These are phyloP conservation scores for Tricholoma flavovirens DNA, from an alignment of 768 basidiomycete species.

Conservation along the genomic window DNA sequence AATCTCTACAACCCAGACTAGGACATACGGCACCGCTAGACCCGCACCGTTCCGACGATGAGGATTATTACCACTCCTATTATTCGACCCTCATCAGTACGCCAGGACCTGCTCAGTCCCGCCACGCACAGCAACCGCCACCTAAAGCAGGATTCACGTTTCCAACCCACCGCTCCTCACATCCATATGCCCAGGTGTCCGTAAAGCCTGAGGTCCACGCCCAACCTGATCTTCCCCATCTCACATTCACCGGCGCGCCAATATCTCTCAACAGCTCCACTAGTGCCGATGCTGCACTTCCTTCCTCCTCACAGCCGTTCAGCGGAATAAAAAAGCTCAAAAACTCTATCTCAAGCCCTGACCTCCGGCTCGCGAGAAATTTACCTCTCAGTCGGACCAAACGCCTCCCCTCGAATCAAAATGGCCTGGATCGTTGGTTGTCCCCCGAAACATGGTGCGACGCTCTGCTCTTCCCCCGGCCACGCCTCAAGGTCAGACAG, in stretches of 20 bases:
- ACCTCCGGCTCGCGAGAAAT: conserved; percentile 35
- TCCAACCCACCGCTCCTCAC: conserved; percentile 21
- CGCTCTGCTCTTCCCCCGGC: conserved; percentile 70
- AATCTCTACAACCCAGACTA: neutral
- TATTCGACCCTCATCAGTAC: conserved; percentile 32
- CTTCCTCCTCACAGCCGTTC: neutral
- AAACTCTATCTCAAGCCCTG: conserved; percentile 60
- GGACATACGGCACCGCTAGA: neutral
- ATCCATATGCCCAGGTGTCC: conserved; percentile 49
- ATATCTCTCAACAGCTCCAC: conserved; percentile 5
- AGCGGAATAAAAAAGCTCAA: conserved; percentile 31
- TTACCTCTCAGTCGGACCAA: neutral
- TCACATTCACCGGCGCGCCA: conserved; percentile 25
- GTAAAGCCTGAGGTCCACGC: conserved; percentile 13
- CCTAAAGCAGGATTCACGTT: conserved; percentile 16
- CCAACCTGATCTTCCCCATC: conserved; percentile 20
- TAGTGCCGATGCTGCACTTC: conserved; percentile 3
- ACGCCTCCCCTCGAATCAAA: conserved; percentile 2
- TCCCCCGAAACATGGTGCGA: conserved; percentile 81
- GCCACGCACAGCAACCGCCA: conserved; percentile 3
- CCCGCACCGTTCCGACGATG: conserved; percentile 20
- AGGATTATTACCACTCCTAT: conserved; percentile 49
- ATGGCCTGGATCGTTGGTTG: conserved; percentile 50
- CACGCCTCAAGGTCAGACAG: conserved; percentile 55
- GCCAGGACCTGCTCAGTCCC: neutral